Base-by-base conservation (phyloP, 352 stramenopile species). In the Globisporangium okanoganense region DNA sequence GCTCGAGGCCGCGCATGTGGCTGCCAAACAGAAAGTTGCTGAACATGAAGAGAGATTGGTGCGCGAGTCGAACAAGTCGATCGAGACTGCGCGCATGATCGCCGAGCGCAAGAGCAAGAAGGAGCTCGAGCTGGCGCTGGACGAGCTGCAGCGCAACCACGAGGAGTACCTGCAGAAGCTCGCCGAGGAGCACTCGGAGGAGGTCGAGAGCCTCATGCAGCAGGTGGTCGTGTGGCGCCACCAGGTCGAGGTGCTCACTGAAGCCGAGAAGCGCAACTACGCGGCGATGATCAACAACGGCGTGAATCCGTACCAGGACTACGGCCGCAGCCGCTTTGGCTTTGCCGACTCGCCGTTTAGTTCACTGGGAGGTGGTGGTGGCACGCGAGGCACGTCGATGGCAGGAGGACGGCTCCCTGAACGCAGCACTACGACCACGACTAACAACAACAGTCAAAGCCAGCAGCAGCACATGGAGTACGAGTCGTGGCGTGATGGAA, bases 201-300 rank as follows among this genome's bases (percentile, higher is more conserved):
- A 94, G 58, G 78, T 92, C 10, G 85, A 94, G 58, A 87, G 82
- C 61, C 58, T 94, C 6, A 85, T 78, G 66, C 85, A 94, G 56
- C 85, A 94, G 65, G 78, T 94, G 41, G 79, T 78, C 0, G 79
- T 94, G 57, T 94, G 85, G 85, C 79, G 84, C 20, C 85, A 94
- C 51, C 85, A 94, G 57, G 85, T 94, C 10, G 85, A 94, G 64
- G 85, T 94, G 40, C 58, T 94, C 3, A 94, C 85, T 2, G 85
- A 94, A 44, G 80, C 83, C 1, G 85, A 94, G 63, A 87, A 86
- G 67, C 82, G 85, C 27, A 90, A 88, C 56, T 91, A 90, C 20
- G 75, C 75, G 27, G 70, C 80, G 33, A 72, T 88, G 64, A 69
- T 87, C 45, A 76, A 78, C 67, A 82, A 76, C 29, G 80, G 79